Conservation (phyloP, 306 rosid species). For the Rubus idaeus region DNA sequence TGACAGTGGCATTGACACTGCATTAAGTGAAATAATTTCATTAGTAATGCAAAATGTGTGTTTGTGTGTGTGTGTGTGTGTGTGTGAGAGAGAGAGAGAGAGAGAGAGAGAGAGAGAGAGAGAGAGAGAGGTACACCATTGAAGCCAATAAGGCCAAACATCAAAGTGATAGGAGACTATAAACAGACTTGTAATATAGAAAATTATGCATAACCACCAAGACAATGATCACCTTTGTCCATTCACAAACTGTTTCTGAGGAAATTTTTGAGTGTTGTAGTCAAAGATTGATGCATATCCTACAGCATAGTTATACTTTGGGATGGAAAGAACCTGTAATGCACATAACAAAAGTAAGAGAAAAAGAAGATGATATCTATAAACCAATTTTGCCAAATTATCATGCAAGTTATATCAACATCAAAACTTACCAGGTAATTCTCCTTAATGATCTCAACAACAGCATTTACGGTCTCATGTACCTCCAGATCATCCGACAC, state of each 20-base stretch:
- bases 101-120: no score
- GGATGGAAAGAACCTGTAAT: slow-evolving; percentile 79
- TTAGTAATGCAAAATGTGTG: not conserved
- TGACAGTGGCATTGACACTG: slow-evolving; percentile 73
- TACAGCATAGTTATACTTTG: slow-evolving; percentile 57
- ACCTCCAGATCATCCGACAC: slow-evolving; percentile 49
- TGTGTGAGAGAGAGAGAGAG: not conserved
- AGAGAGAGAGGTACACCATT: not conserved
- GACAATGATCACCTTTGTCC: slow-evolving; percentile 73
- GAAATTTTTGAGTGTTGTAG: slow-evolving; percentile 72
- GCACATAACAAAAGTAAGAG: slow-evolving; percentile 24
- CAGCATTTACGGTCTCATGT: slow-evolving; percentile 70
- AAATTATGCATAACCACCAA: not conserved
- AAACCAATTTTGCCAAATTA: slow-evolving; percentile 8
- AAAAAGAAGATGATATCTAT: slow-evolving; percentile 10
- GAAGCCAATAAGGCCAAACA: not conserved
- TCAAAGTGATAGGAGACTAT: not conserved
- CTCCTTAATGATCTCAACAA: slow-evolving; percentile 83
- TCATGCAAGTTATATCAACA: not conserved
- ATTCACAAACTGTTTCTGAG: slow-evolving; percentile 49
- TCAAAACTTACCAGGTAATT: slow-evolving; percentile 74
- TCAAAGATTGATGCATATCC: slow-evolving; percentile 79
- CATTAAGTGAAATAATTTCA: slow-evolving; percentile 31
- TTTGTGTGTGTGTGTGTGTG: no score
- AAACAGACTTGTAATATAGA: not conserved